Conservation (phyloP, 371 early-diverging fungal genomes). For the Lichtheimia ornata region DNA sequence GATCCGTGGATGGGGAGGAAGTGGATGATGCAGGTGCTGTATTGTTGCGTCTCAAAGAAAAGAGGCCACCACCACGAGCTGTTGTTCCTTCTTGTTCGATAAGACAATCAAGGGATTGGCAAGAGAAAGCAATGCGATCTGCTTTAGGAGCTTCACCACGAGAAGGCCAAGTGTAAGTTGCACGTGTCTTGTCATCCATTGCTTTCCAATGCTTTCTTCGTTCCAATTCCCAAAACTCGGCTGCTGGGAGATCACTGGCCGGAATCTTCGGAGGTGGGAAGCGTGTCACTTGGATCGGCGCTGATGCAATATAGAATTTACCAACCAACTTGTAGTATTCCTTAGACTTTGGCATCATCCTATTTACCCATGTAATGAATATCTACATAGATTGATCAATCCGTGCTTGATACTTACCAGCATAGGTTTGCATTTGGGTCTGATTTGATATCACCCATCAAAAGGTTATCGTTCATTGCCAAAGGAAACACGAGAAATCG, state of each 20-base stretch:
- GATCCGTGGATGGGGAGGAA: conserved; percentile 2
- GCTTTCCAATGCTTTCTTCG: conserved; percentile 61
- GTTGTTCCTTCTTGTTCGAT: conserved; percentile 8
- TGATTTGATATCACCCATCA: conserved; percentile 66
- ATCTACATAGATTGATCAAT: too few relatives aligned
- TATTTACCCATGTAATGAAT: conserved; percentile 8
- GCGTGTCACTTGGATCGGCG: conserved; percentile 74
- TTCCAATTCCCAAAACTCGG: conserved; percentile 74
- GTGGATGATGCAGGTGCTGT: background rate
- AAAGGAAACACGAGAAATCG: conserved; percentile 55
- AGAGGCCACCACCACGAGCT: conserved; percentile 10
- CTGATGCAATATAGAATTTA: conserved; percentile 71
- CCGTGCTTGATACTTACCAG: conserved; percentile 46
- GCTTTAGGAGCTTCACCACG: conserved; percentile 58
- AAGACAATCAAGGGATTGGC: conserved; percentile 55
- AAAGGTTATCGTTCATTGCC: conserved; percentile 59
- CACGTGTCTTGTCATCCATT: conserved; percentile 54
- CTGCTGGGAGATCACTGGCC: conserved; percentile 31
- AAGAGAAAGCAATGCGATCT: conserved; percentile 53
- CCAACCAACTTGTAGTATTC: conserved; percentile 72
- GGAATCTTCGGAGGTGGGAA: conserved; percentile 64
- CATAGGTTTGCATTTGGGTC: conserved; percentile 55
- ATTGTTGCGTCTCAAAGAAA: conserved; percentile 1
- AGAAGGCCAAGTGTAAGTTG: conserved; percentile 74
- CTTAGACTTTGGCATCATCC: conserved; percentile 72